Percentiles rank a stretch among this genome's conserved stretches.
Conservation (phyloP, 805 yeast genomes). For the Pichia insulana region DNA sequence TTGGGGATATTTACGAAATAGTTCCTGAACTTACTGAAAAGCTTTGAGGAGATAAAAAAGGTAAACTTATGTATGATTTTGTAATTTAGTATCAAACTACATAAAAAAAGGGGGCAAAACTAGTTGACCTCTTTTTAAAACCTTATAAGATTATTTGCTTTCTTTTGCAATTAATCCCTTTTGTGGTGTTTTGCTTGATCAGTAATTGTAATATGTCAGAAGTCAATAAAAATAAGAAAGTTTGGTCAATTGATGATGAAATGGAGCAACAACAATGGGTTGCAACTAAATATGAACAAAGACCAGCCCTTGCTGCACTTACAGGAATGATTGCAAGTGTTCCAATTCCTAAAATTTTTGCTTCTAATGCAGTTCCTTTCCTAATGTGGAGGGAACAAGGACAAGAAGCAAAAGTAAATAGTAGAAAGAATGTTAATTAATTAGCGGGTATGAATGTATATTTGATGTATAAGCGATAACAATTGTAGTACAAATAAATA, state of each 20-base stretch:
- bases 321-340: slow-evolving; percentile 51
- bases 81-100: neutral
- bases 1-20: slow-evolving; percentile 77
- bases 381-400: slow-evolving; percentile 39
- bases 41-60: slow-evolving; percentile 32
- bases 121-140: no score
- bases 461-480: neutral
- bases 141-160: no score
- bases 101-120: no score
- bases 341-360: slow-evolving; percentile 48
- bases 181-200: no score
- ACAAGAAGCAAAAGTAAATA: slow-evolving; percentile 20
- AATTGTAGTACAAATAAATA: no score
- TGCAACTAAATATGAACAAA: slow-evolving; percentile 38
- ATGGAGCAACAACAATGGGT: slow-evolving; percentile 41
- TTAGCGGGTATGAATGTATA: neutral
- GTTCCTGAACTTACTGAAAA: slow-evolving; percentile 88
- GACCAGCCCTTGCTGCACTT: slow-evolving; percentile 50
- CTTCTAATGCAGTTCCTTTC: slow-evolving; percentile 54
- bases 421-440: slow-evolving; percentile 11
- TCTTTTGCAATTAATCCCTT: no score
- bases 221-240: slow-evolving; percentile 8
- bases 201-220: slow-evolving; percentile 3
- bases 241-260: slow-evolving; percentile 26
- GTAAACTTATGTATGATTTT: no score